phyloP scores from a whole-genome alignment of 768 basidiomycete species.

The Amanita fuliginea region DNA sequence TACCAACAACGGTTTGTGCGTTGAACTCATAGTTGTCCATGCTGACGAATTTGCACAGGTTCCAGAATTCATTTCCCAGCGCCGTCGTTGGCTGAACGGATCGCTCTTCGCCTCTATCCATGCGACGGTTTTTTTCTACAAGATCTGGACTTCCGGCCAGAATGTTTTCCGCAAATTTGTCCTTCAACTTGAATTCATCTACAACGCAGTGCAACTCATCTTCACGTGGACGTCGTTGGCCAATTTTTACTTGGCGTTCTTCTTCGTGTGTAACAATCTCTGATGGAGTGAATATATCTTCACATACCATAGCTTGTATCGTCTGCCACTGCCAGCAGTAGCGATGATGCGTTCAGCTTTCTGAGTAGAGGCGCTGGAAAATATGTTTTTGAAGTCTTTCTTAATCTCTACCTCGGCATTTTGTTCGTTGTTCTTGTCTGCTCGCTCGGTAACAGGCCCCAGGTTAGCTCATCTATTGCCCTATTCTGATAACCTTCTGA shows the following conservation, averaged over 20 bases:
- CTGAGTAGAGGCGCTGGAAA: constrained; percentile 60
- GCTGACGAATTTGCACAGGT: constrained; percentile 27
- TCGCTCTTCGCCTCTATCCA: constrained; percentile 91
- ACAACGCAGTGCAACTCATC: constrained; percentile 79
- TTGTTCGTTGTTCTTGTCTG: constrained; percentile 77
- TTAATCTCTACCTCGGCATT: constrained; percentile 73
- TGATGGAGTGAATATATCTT: background rate
- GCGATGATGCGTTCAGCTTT: constrained; percentile 72
- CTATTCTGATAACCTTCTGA: constrained; percentile 1
- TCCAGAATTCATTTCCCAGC: constrained; percentile 91
- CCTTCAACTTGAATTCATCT: constrained; percentile 78
- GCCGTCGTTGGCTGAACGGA: constrained; percentile 82
- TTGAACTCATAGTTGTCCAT: background rate
- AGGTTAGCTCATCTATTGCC: constrained; percentile 19
- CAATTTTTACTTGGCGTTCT: constrained; percentile 92
- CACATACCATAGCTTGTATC: constrained; percentile 51
- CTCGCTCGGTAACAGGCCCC: constrained; percentile 87
- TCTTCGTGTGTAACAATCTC: constrained; percentile 57
- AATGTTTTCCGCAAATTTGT: constrained; percentile 73
- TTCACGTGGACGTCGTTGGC: constrained; percentile 94
- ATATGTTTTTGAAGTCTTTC: constrained; percentile 69
- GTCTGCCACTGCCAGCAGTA: constrained; percentile 49
- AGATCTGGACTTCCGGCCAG: constrained; percentile 90
- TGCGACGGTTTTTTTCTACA: constrained; percentile 80
- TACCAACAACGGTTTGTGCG: constrained; percentile 58